Evolutionary conservation across 371 early-diverging fungal species (phyloP).

Genomic region (Umbelopsis sp.): DNA sequence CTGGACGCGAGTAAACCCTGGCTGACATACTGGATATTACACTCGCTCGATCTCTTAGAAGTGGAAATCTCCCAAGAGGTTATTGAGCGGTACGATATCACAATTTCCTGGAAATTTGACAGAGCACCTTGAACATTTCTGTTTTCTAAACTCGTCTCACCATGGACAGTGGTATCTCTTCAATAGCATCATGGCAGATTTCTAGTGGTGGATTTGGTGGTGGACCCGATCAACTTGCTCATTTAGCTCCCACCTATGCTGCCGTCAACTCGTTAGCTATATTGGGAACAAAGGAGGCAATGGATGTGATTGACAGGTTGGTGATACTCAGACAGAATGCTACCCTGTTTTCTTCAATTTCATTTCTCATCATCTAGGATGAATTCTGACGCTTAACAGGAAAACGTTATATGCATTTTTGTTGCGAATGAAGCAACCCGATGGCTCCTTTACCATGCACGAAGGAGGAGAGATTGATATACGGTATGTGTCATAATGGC

Average conservation of each 20-base stretch:
- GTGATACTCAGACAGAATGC: not conserved
- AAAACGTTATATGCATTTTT: conserved; percentile 73
- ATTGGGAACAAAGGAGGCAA: conserved; percentile 74
- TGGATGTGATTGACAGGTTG: conserved; percentile 66
- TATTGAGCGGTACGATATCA: conserved; percentile 43
- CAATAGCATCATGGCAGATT: conserved; percentile 70
- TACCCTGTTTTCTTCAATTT: not conserved
- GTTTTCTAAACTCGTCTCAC: no score
- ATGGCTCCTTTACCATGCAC: conserved; percentile 93
- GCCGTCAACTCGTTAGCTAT: conserved; percentile 78
- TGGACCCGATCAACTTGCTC: conserved; percentile 78
- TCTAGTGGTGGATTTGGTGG: conserved; percentile 88
- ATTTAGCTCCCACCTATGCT: conserved; percentile 88
- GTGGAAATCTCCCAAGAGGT: conserved; percentile 40
- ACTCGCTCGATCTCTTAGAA: conserved; percentile 79
- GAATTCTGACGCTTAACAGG: conserved; percentile 31
- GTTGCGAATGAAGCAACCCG: conserved; percentile 79
- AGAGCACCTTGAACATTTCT: no score
- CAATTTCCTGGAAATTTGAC: no score
- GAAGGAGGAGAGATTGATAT: conserved; percentile 94
- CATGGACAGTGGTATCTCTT: conserved; percentile 57
- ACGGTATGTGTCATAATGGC: conserved; percentile 35
- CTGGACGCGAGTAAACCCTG: conserved; percentile 93
- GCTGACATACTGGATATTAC: conserved; percentile 90
- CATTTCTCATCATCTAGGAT: not conserved